These are phyloP conservation scores for Neurospora africana DNA, from an alignment of 495 filamentous ascomycete genomes.

Conservation along the genomic window DNA sequence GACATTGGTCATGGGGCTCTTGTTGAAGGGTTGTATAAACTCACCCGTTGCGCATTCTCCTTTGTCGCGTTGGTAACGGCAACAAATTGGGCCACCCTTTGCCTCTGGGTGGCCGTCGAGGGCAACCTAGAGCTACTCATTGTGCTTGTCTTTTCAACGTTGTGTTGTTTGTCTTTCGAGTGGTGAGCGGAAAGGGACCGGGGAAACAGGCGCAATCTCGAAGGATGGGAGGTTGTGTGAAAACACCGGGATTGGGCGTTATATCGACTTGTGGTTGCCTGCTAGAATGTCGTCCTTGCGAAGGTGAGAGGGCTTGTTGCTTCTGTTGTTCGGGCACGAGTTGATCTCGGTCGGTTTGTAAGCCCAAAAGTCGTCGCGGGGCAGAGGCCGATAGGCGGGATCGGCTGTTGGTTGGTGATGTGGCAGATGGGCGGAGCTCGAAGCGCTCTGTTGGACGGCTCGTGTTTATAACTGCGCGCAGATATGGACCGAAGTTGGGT, in stretches of 20 bases:
- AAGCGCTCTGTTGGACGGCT: not conserved
- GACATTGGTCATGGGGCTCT: not conserved
- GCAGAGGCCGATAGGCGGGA: not conserved
- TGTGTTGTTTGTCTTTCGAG: not conserved
- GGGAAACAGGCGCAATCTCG: not conserved
- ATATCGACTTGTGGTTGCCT: not conserved
- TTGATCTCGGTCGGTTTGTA: not conserved
- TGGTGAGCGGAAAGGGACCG: not conserved
- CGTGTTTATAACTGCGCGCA: not conserved
- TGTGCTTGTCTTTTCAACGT: not conserved
- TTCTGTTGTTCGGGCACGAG: not conserved
- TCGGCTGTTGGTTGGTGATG: not conserved
- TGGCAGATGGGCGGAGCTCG: not conserved
- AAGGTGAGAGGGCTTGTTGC: not conserved
- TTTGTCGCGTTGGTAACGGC: constrained; percentile 42
- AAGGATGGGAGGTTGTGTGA: not conserved
- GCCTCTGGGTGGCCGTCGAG: constrained; percentile 35
- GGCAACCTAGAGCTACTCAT: constrained; percentile 10
- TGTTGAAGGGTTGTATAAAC: constrained; percentile 10
- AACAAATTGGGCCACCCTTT: constrained; percentile 40
- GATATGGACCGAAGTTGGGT: not conserved
- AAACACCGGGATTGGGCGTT: not conserved
- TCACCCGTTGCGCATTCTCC: constrained; percentile 41
- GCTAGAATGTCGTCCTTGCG: not conserved
- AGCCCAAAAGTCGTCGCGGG: not conserved